Evolutionary conservation across 2,329 filamentous ascomycete genomes (phyloP).

Genomic region (Elsinoe ampelina): DNA sequence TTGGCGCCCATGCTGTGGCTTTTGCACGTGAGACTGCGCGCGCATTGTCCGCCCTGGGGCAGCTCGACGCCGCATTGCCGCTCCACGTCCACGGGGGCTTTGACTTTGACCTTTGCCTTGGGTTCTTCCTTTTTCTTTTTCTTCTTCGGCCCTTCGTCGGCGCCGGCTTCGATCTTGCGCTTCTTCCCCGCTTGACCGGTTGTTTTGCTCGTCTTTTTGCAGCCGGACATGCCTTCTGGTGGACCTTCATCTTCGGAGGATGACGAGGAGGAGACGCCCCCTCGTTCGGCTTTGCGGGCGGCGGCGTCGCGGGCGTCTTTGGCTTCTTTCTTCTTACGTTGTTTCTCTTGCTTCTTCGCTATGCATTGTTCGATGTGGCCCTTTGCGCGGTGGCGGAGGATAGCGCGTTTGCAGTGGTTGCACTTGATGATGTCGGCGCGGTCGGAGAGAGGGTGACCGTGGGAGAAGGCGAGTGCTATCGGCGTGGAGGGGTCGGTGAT

Average conservation of each 20-base stretch:
- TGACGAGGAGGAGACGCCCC: conserved; percentile 24
- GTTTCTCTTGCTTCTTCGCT: conserved; percentile 64
- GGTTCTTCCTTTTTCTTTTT: conserved; percentile 53
- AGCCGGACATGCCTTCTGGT: conserved; percentile 16
- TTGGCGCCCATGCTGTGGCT: conserved; percentile 92
- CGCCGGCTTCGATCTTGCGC: conserved; percentile 35
- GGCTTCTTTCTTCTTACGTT: conserved; percentile 54
- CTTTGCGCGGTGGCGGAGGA: conserved; percentile 64
- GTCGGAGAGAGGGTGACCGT: conserved; percentile 73
- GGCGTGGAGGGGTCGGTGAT: conserved; percentile 61
- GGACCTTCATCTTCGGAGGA: neutral
- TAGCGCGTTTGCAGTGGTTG: conserved; percentile 88
- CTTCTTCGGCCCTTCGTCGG: conserved; percentile 66
- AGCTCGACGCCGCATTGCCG: conserved; percentile 82
- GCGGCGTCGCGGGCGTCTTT: conserved; percentile 47
- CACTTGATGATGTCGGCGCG: conserved; percentile 67
- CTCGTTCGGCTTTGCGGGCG: conserved; percentile 33
- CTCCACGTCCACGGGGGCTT: conserved; percentile 87
- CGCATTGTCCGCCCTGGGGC: conserved; percentile 76
- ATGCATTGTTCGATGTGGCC: conserved; percentile 77
- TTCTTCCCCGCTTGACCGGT: conserved; percentile 37
- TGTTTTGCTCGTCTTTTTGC: conserved; percentile 33
- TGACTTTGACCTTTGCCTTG: conserved; percentile 64
- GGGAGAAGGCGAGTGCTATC: conserved; percentile 69
- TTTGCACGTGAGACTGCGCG: conserved; percentile 80